Evolutionary conservation across 1,284 basidiomycete genomes (phyloP).

Genomic region (Pyrrhoderma lamaoense): DNA sequence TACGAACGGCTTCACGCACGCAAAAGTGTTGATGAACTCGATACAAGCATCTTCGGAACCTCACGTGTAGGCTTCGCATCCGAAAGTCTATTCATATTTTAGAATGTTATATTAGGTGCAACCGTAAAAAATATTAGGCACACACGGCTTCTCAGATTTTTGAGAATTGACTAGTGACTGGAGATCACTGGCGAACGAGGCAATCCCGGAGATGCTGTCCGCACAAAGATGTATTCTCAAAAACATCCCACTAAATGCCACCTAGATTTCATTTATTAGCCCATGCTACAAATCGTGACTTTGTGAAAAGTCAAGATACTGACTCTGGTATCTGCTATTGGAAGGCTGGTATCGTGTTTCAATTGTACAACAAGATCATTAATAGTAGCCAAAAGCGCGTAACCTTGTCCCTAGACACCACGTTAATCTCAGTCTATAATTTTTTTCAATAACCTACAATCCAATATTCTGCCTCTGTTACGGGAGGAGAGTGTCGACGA

Average conservation of each 20-base stretch:
- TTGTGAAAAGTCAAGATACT: constrained; percentile 20
- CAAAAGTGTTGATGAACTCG: constrained; percentile 10
- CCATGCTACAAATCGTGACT: not conserved
- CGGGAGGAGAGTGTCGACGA: constrained; percentile 18
- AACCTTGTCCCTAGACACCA: constrained; percentile 42
- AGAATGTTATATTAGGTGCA: no score
- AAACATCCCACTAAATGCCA: constrained; percentile 39
- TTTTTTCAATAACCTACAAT: constrained; percentile 42
- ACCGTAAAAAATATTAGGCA: no score
- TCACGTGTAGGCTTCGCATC: constrained; percentile 25
- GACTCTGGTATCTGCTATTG: constrained; percentile 35
- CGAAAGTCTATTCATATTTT: not conserved
- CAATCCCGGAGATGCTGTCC: constrained; percentile 53
- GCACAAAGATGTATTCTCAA: constrained; percentile 59
- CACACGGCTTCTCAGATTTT: no score
- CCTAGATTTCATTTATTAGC: no score
- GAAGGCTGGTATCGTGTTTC: constrained; percentile 27
- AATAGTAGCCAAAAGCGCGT: constrained; percentile 62
- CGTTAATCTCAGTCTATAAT: constrained; percentile 13
- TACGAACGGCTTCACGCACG: constrained; percentile 11
- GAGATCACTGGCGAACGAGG: constrained; percentile 44
- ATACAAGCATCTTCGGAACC: constrained; percentile 33
- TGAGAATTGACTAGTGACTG: constrained; percentile 28
- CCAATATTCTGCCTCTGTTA: constrained; percentile 50
- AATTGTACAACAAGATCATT: constrained; percentile 39